Base-by-base conservation (phyloP, 2,329 filamentous ascomycete species). In the Pleoardoris graminearum region DNA sequence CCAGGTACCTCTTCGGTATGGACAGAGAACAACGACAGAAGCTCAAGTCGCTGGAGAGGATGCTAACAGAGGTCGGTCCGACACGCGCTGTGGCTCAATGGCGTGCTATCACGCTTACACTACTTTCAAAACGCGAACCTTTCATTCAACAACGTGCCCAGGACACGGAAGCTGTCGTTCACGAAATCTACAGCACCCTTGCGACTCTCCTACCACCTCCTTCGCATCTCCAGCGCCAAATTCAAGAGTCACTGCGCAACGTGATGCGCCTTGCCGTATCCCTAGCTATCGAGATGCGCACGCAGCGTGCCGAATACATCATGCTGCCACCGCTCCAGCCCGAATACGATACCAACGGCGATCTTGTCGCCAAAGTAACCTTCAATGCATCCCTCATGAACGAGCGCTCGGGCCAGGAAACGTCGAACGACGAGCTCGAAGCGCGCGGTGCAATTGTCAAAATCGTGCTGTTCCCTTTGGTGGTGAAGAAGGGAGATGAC, bases 381-480 rank as follows among this genome's bases (percentile, higher is more conserved):
- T 99, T 99, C 83, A 96, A 96, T 68, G 89, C 93, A 1, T 84
- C 88, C 27, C 84, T 96, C 67, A 97, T 99, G 93, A 95, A 94
- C 67, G 93, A 97, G 77, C 88, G 90, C 52, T 90, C 87, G 54
- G 87, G 88, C 36, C 84, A 87, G 58, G 82, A 78, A 48, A 80
- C 72, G 27, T 86, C 85, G 21, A 93, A 94, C 66, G 88, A 93
- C 60, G 89, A 93, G 47, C 83, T 96, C 21, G 89, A 97, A 74
- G 80, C 81, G 5, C 82, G 87, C 55, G 82, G 84, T 35, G 87
- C 91, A 22, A 84, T 93, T 16, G 91, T 99, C 35, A 89, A 94
- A 61, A 85, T 96, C 56, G 92, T 99, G 1, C 83, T 99, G 35
- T 99, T 99, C 80, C 95, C 95, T 8, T 82, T 97, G 1, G 93